Evolutionary conservation across 345 rosid genomes (phyloP), one percentile per base, ranked within the genome.

Genomic region (Adansonia digitata): DNA sequence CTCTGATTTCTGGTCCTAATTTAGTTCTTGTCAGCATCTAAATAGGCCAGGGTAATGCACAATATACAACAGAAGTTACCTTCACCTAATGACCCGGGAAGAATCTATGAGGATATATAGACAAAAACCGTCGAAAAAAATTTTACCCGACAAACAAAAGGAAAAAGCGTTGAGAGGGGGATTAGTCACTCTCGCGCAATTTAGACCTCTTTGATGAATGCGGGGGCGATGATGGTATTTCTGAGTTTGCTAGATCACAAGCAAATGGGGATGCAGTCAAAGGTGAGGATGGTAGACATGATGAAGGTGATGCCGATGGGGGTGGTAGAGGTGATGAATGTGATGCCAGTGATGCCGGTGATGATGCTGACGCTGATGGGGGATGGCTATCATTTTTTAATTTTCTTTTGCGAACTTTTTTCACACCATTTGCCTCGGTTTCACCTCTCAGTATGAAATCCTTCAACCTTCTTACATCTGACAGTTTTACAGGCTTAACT

Each of bases 401-500:
- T 69, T 85, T 85, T 77, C 91, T 84, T 80, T 88, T 88, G 73
- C 61, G 17, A 75, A 49, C 59, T 39, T 72, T 77, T 49, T 57
- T 77, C 42, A 65, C 66, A 13, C 69, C 73, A 20, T 73, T 71
- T 29, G 75, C 88, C 31, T 82, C 83, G 5, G 68, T 77, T 62
- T 75, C 87, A 35, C 83, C 91, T 75, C 72, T 85, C 73, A 86
- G 79, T 64, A 94, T 29, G 73, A 77, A 87, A 53, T 88, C 88
- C 73, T 80, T 92, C 70, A 94, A 69, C 55, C 96, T 78, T 82
- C 79, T 79, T 24, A 94, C 94, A 53, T 94, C 98, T 1, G 94
- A 80, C n/a, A 88, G 78, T 78, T 87, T 87, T 61, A 94, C 96
- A 0, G 98, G 98, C 83, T 94, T 94, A 29, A 92, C 71, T 11